A percentile compares a stretch with the other conserved stretches of the same genome.
Evolutionary conservation across 257 asterid genomes (phyloP).

Genomic region (Lithospermum erythrorhizon): DNA sequence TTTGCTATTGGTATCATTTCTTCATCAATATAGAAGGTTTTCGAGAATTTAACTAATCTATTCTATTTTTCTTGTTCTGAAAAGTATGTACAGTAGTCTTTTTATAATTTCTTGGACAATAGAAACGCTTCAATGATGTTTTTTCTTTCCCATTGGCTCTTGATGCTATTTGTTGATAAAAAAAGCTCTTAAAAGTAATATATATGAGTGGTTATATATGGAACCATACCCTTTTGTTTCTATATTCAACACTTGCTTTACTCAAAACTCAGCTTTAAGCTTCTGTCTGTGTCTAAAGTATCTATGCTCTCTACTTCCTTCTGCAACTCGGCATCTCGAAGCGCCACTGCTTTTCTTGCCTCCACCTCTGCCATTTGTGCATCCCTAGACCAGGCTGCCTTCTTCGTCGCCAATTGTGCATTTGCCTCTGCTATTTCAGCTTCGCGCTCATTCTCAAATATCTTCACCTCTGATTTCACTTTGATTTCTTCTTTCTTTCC

Average conservation of each 20-base stretch:
- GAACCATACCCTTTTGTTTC: slow-evolving; percentile 1
- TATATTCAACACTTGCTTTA: slow-evolving; percentile 12
- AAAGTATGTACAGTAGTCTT: too few species aligned
- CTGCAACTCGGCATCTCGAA: slow-evolving; percentile 4
- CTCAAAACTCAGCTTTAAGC: slow-evolving; percentile 13
- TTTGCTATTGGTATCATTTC: too few species aligned
- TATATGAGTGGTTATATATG: too few species aligned
- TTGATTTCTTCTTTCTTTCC: slow-evolving; percentile 1
- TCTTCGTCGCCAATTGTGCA: not conserved
- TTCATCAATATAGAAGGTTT: too few species aligned
- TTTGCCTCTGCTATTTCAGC: slow-evolving; percentile 4
- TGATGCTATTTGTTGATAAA: too few species aligned
- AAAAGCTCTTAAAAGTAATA: too few species aligned
- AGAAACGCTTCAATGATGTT: too few species aligned
- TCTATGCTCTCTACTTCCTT: slow-evolving; percentile 14
- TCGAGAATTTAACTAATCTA: too few species aligned
- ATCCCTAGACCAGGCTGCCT: slow-evolving; percentile 1
- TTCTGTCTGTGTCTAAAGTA: slow-evolving; percentile 8
- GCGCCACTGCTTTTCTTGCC: slow-evolving; percentile 2
- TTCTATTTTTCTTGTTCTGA: too few species aligned
- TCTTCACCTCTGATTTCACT: slow-evolving; percentile 5
- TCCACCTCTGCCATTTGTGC: slow-evolving; percentile 3
- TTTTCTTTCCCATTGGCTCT: too few species aligned
- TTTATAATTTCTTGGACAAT: too few species aligned
- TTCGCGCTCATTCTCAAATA: not conserved